phyloP scores from a whole-genome alignment of 176 grass and related monocot species.

The Tillandsia leiboldiana region DNA sequence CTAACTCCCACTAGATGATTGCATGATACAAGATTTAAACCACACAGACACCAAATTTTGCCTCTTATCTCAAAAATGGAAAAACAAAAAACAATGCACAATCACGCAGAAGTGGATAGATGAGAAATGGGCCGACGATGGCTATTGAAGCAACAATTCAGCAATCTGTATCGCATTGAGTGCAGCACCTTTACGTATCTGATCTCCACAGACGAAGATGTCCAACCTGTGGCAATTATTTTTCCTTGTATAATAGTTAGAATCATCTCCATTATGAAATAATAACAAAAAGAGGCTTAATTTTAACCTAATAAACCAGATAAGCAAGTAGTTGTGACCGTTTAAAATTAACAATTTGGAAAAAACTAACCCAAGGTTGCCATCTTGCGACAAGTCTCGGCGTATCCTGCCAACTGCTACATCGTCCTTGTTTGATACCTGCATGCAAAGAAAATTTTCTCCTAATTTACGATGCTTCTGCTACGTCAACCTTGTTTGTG shows the following conservation, averaged over 20 bases:
- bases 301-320: background rate
- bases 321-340: background rate
- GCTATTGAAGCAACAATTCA: conserved; percentile 63
- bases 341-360: background rate
- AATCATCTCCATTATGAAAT: background rate
- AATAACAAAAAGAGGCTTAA: background rate
- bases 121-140: no score
- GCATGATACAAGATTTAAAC: background rate
- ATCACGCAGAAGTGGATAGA: no score
- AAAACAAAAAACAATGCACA: no score
- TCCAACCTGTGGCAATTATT: conserved; percentile 59
- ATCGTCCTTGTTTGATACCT: conserved; percentile 93
- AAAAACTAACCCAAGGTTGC: conserved; percentile 61
- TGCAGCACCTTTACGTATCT: conserved; percentile 98
- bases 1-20: background rate
- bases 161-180: conserved; percentile 95
- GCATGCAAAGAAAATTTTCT: conserved; percentile 15
- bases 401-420: conserved; percentile 91
- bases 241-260: background rate
- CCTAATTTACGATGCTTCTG: background rate
- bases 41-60: background rate
- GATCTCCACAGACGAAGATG: conserved; percentile 92
- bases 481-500: no score
- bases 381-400: conserved; percentile 73
- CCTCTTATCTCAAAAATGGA: no score